Conservation (phyloP, 306 rosid species). For the Dryas drummondii region DNA sequence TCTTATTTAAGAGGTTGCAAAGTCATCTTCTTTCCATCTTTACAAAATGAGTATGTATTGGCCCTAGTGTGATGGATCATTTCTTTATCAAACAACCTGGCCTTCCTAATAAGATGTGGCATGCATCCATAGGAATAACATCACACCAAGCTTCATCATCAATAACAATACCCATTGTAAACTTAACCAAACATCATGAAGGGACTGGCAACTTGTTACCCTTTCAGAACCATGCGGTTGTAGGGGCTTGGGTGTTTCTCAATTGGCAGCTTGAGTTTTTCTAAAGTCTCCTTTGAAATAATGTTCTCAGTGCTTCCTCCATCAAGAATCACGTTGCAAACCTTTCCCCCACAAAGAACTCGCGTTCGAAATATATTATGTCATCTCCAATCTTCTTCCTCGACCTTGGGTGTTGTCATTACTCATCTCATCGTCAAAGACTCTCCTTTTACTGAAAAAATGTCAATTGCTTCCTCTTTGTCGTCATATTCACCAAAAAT, state of each 20-base stretch:
- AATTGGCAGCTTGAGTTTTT: not conserved
- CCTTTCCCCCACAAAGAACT: not conserved
- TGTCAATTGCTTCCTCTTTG: not conserved
- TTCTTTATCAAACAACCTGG: not conserved
- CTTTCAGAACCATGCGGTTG: not conserved
- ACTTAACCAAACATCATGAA: not conserved
- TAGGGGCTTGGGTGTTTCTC: not conserved
- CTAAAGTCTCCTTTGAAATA: not conserved
- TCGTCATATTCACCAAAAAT: not conserved
- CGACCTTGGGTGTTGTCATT: not conserved
- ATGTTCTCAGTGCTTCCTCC: not conserved
- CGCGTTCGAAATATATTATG: not conserved
- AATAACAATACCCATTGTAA: not conserved
- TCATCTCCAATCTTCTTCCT: not conserved
- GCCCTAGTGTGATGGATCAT: not conserved
- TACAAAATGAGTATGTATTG: not conserved
- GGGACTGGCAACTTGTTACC: not conserved
- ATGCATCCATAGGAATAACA: not conserved
- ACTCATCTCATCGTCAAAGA: not conserved
- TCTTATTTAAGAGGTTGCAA: not conserved
- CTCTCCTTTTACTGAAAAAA: not conserved
- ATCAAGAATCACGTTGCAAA: not conserved
- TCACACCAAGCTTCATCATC: not conserved
- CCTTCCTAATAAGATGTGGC: not conserved
- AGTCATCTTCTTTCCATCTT: not conserved